These are phyloP conservation scores for Arabidopsis suecica DNA, from an alignment of 345 rosid species.

Conservation along the genomic window DNA sequence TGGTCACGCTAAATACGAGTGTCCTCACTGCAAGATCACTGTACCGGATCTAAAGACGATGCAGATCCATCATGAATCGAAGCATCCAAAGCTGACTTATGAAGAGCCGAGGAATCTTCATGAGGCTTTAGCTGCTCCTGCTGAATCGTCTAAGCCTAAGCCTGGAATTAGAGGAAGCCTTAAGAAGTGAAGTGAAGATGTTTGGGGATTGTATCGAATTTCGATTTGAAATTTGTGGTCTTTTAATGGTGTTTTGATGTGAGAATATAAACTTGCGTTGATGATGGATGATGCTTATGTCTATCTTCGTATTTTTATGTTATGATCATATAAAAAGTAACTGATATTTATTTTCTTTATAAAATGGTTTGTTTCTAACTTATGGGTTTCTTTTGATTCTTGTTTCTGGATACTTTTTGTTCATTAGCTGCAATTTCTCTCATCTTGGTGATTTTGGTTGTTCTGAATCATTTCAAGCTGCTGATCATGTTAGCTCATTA, in stretches of 20 bases:
- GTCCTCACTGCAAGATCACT: slow-evolving; percentile 84
- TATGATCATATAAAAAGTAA: slow-evolving; percentile 30
- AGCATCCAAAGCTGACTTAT: slow-evolving; percentile 81
- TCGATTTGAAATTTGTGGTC: background rate
- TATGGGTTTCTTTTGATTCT: slow-evolving; percentile 1
- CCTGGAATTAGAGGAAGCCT: slow-evolving; percentile 67
- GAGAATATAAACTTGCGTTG: slow-evolving; percentile 27
- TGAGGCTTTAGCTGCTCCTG: slow-evolving; percentile 45
- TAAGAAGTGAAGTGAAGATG: slow-evolving; percentile 50
- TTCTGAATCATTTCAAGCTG: background rate
- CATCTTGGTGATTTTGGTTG: background rate
- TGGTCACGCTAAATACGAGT: slow-evolving; percentile 93
- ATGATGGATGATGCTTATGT: slow-evolving; percentile 26
- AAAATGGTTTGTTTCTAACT: slow-evolving; percentile 10
- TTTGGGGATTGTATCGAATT: slow-evolving; percentile 6
- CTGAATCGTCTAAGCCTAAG: slow-evolving; percentile 51
- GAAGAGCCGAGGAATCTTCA: slow-evolving; percentile 82
- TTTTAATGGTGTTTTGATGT: slow-evolving; percentile 30
- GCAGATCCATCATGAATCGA: slow-evolving; percentile 97
- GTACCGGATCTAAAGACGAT: slow-evolving; percentile 85
- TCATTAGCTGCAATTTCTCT: background rate
- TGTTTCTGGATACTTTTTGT: background rate
- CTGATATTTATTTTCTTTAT: slow-evolving; percentile 26
- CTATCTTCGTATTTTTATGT: slow-evolving; percentile 5
- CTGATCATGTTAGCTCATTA: background rate